Evolutionary conservation across 2,329 filamentous ascomycete genomes (phyloP).

Genomic region (Drechslerella coelobrocha): DNA sequence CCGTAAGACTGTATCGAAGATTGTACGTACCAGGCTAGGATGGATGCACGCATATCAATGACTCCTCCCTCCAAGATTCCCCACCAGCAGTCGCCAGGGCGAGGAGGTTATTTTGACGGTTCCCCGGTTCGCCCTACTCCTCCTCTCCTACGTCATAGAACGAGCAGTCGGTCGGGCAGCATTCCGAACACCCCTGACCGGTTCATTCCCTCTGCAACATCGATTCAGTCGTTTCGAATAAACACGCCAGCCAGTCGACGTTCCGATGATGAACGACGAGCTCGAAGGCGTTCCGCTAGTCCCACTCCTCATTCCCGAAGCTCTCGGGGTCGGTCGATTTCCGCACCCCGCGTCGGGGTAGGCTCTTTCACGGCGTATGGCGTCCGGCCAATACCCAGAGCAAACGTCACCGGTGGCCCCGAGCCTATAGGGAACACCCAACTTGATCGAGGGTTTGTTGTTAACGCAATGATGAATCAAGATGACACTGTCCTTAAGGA

Average conservation of each 20-base stretch:
- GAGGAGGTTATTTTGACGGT: constrained; percentile 11
- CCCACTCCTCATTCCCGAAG: constrained; percentile 43
- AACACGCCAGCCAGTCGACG: constrained; percentile 52
- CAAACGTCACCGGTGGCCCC: not conserved
- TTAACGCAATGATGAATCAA: constrained; percentile 66
- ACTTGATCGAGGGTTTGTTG: constrained; percentile 55
- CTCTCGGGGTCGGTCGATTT: constrained; percentile 45
- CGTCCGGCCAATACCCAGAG: constrained; percentile 42
- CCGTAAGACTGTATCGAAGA: not conserved
- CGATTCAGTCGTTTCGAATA: constrained; percentile 54
- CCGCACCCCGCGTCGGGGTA: constrained; percentile 25
- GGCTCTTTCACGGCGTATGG: constrained; percentile 21
- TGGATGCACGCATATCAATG: constrained; percentile 21
- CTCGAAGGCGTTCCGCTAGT: constrained; percentile 51
- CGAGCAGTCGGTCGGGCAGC: constrained; percentile 42
- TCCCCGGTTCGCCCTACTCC: constrained; percentile 19
- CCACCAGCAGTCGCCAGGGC: constrained; percentile 11
- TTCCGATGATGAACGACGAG: constrained; percentile 51
- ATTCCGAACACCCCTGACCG: constrained; percentile 51
- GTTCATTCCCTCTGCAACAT: constrained; percentile 54
- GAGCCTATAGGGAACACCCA: constrained; percentile 1
- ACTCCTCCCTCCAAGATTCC: constrained; percentile 29
- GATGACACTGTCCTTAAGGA: constrained; percentile 64
- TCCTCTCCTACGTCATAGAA: constrained; percentile 26
- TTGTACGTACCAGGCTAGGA: constrained; percentile 6